Conservation (phyloP, 495 filamentous ascomycete species). For the Penicillium fimorum region DNA sequence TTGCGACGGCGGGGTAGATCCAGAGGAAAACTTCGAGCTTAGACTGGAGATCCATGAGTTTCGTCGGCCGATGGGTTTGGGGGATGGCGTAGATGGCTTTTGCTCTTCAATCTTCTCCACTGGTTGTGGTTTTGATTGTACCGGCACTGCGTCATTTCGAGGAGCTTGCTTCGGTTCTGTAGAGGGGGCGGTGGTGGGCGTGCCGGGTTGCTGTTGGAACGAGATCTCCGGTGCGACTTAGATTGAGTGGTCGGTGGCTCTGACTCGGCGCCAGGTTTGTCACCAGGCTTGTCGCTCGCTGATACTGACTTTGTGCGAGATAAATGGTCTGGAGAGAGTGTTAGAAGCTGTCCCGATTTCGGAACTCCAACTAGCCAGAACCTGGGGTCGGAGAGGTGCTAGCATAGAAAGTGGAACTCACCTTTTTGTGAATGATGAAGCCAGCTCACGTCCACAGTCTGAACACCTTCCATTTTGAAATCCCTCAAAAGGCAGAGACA, state of each 20-base stretch:
- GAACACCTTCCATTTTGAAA: conserved; percentile 56
- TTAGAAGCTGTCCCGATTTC: conserved; percentile 14
- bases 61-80: conserved; percentile 53
- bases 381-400: background rate
- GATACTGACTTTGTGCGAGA: conserved; percentile 43
- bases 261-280: conserved; percentile 25
- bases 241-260: conserved; percentile 20
- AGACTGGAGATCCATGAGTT: conserved; percentile 90
- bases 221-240: conserved; percentile 25
- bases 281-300: conserved; percentile 30
- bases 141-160: conserved; percentile 16
- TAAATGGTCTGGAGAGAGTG: conserved; percentile 29
- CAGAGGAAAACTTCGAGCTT: conserved; percentile 86
- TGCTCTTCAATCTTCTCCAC: conserved; percentile 23
- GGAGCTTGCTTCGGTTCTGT: conserved; percentile 18
- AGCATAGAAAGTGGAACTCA: conserved; percentile 27
- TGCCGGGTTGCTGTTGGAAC: conserved; percentile 27
- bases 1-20: conserved; percentile 50
- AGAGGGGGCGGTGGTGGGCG: conserved; percentile 19
- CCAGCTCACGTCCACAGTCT: conserved; percentile 70
- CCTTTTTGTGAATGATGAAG: conserved; percentile 66
- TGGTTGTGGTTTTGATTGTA: conserved; percentile 23
- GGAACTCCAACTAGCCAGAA: conserved; percentile 3
- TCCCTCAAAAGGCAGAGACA: background rate
- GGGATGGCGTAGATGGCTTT: conserved; percentile 26